phyloP scores from a whole-genome alignment of 352 stramenopile genomes.

The Pythium phragmiticola region DNA sequence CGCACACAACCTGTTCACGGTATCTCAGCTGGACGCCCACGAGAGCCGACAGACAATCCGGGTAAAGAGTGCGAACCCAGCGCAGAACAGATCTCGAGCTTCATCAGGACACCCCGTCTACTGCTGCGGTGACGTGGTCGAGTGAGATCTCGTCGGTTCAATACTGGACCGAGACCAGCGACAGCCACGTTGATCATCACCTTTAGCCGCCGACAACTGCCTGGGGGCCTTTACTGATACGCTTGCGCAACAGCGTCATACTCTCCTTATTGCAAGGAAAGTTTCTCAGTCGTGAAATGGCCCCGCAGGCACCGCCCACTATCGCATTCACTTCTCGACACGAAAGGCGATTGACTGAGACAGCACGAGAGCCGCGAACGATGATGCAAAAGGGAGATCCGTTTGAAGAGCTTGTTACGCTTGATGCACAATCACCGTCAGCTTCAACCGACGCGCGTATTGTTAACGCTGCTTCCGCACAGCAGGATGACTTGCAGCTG shows the following conservation, averaged over 20 bases:
- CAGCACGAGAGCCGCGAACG: neutral
- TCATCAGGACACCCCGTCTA: too few species aligned
- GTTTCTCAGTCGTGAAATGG: too few species aligned
- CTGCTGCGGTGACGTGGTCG: neutral
- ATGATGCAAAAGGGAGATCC: conserved; percentile 21
- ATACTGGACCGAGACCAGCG: too few species aligned
- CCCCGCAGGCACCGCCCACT: neutral
- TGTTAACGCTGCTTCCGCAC: neutral
- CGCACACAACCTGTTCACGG: neutral
- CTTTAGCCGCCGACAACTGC: too few species aligned
- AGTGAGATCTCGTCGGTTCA: too few species aligned
- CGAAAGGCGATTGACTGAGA: neutral
- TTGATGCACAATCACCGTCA: conserved; percentile 10
- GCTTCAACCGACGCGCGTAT: neutral
- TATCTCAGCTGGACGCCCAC: neutral
- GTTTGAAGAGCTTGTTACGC: neutral
- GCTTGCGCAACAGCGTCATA: too few species aligned
- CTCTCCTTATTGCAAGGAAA: too few species aligned
- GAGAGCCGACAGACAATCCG: neutral
- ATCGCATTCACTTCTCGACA: neutral
- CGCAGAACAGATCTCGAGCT: too few species aligned
- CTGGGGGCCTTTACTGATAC: too few species aligned
- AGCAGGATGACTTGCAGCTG: neutral
- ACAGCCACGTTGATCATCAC: too few species aligned
- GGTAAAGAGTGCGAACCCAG: too few species aligned